Conservation (phyloP, 148 eudicot species). For the Amaranthus hypochondriacus region DNA sequence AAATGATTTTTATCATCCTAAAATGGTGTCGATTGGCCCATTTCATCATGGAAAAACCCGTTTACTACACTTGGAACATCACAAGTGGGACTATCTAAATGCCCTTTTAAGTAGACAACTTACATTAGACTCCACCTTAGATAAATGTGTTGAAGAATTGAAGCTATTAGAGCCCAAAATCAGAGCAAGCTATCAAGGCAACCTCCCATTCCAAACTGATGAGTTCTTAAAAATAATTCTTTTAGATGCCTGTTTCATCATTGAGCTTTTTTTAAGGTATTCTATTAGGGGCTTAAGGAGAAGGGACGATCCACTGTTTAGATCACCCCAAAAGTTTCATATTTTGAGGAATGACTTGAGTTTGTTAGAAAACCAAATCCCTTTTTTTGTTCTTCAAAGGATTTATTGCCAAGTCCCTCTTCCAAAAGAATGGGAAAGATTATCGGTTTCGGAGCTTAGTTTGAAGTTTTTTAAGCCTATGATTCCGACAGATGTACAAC, state of each 20-base stretch:
- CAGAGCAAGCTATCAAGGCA: constrained; percentile 34
- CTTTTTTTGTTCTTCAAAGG: constrained; percentile 40
- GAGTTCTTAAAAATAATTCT: constrained; percentile 43
- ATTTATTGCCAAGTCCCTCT: constrained; percentile 37
- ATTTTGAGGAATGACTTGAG: constrained; percentile 41
- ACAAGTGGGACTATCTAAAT: constrained; percentile 54
- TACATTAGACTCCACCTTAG: constrained; percentile 21
- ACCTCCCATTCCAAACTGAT: constrained; percentile 25
- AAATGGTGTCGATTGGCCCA: constrained; percentile 54
- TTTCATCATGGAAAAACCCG: constrained; percentile 33
- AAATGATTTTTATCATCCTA: constrained; percentile 36
- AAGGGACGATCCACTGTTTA: constrained; percentile 45
- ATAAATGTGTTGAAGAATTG: constrained; percentile 33
- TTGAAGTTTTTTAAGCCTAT: constrained; percentile 40
- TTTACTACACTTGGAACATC: constrained; percentile 32
- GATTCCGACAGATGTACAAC: constrained; percentile 30
- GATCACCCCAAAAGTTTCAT: constrained; percentile 20
- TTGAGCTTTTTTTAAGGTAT: constrained; percentile 49
- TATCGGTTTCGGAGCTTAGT: constrained; percentile 36
- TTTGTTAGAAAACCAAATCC: constrained; percentile 57
- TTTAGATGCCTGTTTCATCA: constrained; percentile 50
- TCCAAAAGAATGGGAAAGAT: constrained; percentile 22
- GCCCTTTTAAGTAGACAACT: constrained; percentile 33
- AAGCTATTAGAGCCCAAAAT: constrained; percentile 43
- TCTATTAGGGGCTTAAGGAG: constrained; percentile 36